phyloP scores from a whole-genome alignment of 176 grass and related monocot species.

The Elymus sibiricus region DNA sequence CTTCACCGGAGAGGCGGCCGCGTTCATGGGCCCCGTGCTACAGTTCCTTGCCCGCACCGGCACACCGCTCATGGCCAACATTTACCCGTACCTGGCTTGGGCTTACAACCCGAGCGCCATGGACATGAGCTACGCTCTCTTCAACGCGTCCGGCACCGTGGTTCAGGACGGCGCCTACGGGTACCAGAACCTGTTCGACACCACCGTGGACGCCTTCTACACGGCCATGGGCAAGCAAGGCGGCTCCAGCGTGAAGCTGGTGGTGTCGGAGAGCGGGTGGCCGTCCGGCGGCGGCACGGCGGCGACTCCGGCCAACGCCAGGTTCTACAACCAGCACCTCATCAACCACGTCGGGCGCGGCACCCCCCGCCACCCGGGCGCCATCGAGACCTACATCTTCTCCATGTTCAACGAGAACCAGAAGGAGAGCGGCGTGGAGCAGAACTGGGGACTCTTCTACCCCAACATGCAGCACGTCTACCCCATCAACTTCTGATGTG shows the following conservation, averaged over 20 bases:
- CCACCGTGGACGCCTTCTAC: conserved; percentile 61
- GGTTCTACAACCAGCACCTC: conserved; percentile 70
- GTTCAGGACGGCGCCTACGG: conserved; percentile 50
- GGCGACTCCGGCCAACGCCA: conserved; percentile 32
- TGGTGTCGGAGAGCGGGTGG: conserved; percentile 74
- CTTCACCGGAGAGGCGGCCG: conserved; percentile 43
- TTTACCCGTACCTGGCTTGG: conserved; percentile 66
- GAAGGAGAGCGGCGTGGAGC: conserved; percentile 47
- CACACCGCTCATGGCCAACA: conserved; percentile 50
- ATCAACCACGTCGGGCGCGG: conserved; percentile 51
- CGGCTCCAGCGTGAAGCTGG: conserved; percentile 32
- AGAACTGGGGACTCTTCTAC: conserved; percentile 83
- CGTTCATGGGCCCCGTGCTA: conserved; percentile 46
- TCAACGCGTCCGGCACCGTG: conserved; percentile 23
- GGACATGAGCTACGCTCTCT: conserved; percentile 53
- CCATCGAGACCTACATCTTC: conserved; percentile 64
- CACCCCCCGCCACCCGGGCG: conserved; percentile 50
- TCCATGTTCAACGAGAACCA: conserved; percentile 84
- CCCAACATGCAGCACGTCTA: conserved; percentile 67
- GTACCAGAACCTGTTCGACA: conserved; percentile 78
- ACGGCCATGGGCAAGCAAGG: conserved; percentile 35
- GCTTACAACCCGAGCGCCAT: conserved; percentile 15
- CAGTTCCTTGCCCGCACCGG: conserved; percentile 39
- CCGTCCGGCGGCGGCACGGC: conserved; percentile 40
- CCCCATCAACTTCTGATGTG: conserved; percentile 36